Evolutionary conservation across 1,284 basidiomycete species (phyloP), one percentile per base, ranked within the genome.

Genomic region (Schizophyllum commune): DNA sequence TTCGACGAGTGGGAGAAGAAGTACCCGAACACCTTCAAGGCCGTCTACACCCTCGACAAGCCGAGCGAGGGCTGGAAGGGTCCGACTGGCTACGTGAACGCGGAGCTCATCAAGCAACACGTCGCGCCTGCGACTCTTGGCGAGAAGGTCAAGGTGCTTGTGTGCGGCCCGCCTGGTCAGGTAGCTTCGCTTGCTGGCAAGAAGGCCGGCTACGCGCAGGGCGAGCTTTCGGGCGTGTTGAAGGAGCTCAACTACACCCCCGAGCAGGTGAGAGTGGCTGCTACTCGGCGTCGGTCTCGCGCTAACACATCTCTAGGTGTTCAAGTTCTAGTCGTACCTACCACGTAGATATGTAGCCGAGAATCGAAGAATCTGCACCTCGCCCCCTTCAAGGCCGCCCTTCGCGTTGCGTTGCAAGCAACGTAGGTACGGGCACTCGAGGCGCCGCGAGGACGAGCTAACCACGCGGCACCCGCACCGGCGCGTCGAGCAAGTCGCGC

Each of bases 21-120:
- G 68, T 79, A 89, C 74, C 85, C 89, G 1, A 77, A 87, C 60
- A 85, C 74, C 65, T 83, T 98, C 72, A 85, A 93, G 63, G 79
- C 96, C 65, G 83, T 96, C 58, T 98, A 96, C 78, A 82, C 91
- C 57, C 75, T 98, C 59, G 94, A 97, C 80, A 89, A 93, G 69
- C 82, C 87, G 2, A 80, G 81, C 32, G 73, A 78, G 56, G 78
- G 77, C 60, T 97, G 94, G 92, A 84, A 79, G 80, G 88, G 89
- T 56, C 75, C 80, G 53, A 81, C 77, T 27, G 93, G 94, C 1
- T 94, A 84, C 75, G 77, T 98, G 59, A 85, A 81, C 61, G 75
- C 80, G 60, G 86, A 91, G 34, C 70, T 94, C 57, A 77, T 97
- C 67, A 82, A 85, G 75, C 77, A 91, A 69, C 78, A 94, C 72